Evolutionary conservation across 192 early-diverging fungal genomes (phyloP), one percentile per base, ranked within the genome.

Genomic region (Coemansia sp.): DNA sequence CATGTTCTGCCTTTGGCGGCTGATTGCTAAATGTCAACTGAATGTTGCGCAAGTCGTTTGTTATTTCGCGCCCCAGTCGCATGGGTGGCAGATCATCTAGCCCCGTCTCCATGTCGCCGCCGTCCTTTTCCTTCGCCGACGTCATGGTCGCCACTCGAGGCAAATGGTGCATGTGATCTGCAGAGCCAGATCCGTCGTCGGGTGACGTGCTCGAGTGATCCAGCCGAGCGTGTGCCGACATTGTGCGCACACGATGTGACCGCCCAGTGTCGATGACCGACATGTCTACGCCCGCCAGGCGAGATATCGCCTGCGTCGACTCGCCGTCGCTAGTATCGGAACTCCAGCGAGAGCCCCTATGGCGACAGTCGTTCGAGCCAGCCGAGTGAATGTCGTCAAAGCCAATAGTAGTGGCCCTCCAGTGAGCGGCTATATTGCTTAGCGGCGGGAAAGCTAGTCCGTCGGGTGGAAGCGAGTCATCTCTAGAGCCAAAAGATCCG

Each of bases 1-100:
- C 20, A 14, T 52, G 58, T 12, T 36, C 56, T 58, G 18, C 36
- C 33, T 33, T 14, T 3, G 53, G 56, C 14, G 68, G 62, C 59
- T 64, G 65, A 43, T 53, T 38, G 41, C 70, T 72, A 37, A 75
- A 81, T 26, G 78, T 81, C 60, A 75, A 48, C 64, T 75, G 72
- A 53, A 81, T 81, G 47, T 74, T 71, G 66, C 78, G 73, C 73
- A 81, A 25, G 31, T 75, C 78, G 61, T 75, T 75, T 26, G 73
- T 75, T 26, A 72, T 45, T 42, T 75, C 78, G 55, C 63, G 69
- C 3, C 78, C 78, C 0, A 81, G 45, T 3, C 66, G 33, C 63
- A 75, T 41, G 23, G 78, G 65, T 47, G 78, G 78, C 64, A 63
- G 28, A 42, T 81, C 78, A 39, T 72, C 58, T n/a, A 69, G 61